phyloP scores from a whole-genome alignment of 306 rosid species.

The Cicer cuneatum region DNA sequence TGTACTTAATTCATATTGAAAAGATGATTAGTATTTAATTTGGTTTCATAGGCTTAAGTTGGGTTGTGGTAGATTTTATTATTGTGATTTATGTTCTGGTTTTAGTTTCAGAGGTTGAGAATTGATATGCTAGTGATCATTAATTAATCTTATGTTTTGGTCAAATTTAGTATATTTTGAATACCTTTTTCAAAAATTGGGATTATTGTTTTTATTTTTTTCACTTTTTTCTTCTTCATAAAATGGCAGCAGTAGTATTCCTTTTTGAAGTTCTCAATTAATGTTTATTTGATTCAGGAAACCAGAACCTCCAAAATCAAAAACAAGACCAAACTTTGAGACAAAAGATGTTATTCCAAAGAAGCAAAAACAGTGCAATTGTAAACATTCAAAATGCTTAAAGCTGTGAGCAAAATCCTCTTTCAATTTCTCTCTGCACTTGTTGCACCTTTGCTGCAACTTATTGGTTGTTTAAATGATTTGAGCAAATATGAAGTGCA shows the following conservation, averaged over 20 bases:
- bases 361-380: slow-evolving; percentile 96
- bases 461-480: slow-evolving; percentile 37
- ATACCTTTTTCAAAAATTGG: background rate
- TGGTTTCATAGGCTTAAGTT: background rate
- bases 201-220: slow-evolving; percentile 1
- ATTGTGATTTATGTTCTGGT: slow-evolving; percentile 15
- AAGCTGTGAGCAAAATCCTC: slow-evolving; percentile 78
- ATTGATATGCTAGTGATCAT: slow-evolving; percentile 35
- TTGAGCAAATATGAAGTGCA: slow-evolving; percentile 85
- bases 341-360: slow-evolving; percentile 85
- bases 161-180: slow-evolving; percentile 29
- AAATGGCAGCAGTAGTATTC: background rate
- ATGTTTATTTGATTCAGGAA: slow-evolving; percentile 62
- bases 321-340: slow-evolving; percentile 70
- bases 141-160: slow-evolving; percentile 12
- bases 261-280: slow-evolving; percentile 24
- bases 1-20: background rate
- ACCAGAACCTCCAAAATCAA: slow-evolving; percentile 90
- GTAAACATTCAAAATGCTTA: slow-evolving; percentile 92
- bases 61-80: slow-evolving; percentile 3
- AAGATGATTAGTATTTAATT: background rate
- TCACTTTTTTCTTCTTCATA: background rate
- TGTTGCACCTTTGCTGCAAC: slow-evolving; percentile 24
- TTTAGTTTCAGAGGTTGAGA: slow-evolving; percentile 31
- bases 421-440: slow-evolving; percentile 33